These are phyloP conservation scores for Phaeosphaeria sp. DNA, from an alignment of 2,329 filamentous ascomycete genomes.

Conservation along the genomic window DNA sequence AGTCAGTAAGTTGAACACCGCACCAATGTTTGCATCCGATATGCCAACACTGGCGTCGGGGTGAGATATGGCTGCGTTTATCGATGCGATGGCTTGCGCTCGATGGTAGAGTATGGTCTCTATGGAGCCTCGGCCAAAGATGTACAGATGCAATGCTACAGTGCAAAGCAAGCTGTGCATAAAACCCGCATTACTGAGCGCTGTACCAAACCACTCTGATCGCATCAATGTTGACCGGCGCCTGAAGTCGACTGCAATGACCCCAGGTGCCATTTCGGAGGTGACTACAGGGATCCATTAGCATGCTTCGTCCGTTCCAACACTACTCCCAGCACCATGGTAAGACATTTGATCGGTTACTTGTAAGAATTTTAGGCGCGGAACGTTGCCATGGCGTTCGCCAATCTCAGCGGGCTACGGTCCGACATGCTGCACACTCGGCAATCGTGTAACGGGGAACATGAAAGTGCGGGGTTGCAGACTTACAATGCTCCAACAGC, in stretches of 20 bases:
- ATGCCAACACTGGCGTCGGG: conserved; percentile 32
- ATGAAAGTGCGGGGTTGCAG: conserved; percentile 13
- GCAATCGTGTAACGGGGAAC: background rate
- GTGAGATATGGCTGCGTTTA: conserved; percentile 40
- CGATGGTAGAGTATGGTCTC: conserved; percentile 42
- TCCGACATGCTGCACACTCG: background rate
- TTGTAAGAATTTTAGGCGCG: background rate
- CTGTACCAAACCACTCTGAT: conserved; percentile 46
- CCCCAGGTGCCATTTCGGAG: conserved; percentile 44
- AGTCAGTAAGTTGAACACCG: conserved; percentile 47
- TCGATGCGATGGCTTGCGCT: conserved; percentile 40
- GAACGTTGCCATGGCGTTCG: background rate
- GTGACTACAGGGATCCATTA: conserved; percentile 27
- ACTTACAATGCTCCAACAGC: conserved; percentile 47
- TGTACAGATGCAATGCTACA: conserved; percentile 41
- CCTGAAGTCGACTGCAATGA: conserved; percentile 46
- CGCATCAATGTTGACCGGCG: conserved; percentile 43
- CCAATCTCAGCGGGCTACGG: background rate
- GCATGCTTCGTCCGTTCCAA: background rate
- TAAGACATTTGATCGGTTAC: background rate
- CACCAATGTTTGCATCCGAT: conserved; percentile 47
- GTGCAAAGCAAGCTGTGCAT: conserved; percentile 49
- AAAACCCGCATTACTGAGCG: conserved; percentile 43
- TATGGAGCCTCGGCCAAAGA: conserved; percentile 39
- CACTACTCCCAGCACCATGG: background rate